Evolutionary conservation across 2,329 filamentous ascomycete species (phyloP).

Genomic region (Pestalotiopsis sp.): DNA sequence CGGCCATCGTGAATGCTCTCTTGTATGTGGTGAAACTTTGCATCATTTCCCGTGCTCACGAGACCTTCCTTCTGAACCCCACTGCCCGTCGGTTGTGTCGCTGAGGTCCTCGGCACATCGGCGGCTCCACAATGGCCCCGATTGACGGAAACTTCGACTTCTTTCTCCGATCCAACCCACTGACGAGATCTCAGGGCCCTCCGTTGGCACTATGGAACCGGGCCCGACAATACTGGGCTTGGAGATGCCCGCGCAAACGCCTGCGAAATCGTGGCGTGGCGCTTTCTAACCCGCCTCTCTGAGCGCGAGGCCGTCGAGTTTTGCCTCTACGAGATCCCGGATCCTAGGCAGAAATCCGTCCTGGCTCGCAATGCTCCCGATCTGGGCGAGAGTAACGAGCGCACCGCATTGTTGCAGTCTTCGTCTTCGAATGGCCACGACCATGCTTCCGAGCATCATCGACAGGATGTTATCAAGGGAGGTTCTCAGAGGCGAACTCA

Average conservation of each 20-base stretch:
- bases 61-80: not conserved
- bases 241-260: constrained; percentile 71
- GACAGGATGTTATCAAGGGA: constrained; percentile 28
- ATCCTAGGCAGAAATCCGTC: constrained; percentile 19
- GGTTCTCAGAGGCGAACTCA: constrained; percentile 51
- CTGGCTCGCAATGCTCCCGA: constrained; percentile 27
- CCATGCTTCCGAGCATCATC: constrained; percentile 17
- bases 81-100: not conserved
- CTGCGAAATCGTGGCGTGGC: constrained; percentile 82
- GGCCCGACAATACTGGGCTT: constrained; percentile 65
- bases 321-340: constrained; percentile 73
- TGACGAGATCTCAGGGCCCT: constrained; percentile 55
- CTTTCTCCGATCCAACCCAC: not conserved
- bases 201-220: constrained; percentile 72
- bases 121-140: not conserved
- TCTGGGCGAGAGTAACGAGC: constrained; percentile 49
- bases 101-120: not conserved
- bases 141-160: not conserved
- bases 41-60: not conserved
- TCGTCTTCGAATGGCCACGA: constrained; percentile 14
- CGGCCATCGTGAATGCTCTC: constrained; percentile 71
- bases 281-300: constrained; percentile 71
- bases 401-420: constrained; percentile 46
- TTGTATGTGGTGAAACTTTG: constrained; percentile 54
- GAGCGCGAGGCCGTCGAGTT: constrained; percentile 75